Conservation (phyloP, 1,284 basidiomycete genomes). For the Rhodotorula sp. region DNA sequence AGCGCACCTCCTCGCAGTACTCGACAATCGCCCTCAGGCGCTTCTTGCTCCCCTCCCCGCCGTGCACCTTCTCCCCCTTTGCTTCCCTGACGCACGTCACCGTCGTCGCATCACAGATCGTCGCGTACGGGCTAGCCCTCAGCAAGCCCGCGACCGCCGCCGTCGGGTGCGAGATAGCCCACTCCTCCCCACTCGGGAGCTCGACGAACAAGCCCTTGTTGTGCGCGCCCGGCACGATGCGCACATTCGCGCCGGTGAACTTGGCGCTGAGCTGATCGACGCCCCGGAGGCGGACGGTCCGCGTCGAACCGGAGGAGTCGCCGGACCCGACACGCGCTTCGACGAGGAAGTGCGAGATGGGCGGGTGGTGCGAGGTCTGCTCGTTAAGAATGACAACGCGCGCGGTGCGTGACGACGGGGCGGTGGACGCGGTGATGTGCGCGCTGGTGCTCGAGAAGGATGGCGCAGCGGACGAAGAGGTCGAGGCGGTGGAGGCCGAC, state of each 20-base stretch:
- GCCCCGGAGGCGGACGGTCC: slow-evolving; percentile 35
- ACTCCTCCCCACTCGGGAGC: slow-evolving; percentile 64
- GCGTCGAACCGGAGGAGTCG: slow-evolving; percentile 4
- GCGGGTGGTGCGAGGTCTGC: slow-evolving; percentile 82
- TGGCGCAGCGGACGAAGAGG: slow-evolving; percentile 10
- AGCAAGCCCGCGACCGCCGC: slow-evolving; percentile 90
- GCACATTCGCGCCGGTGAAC: slow-evolving; percentile 58
- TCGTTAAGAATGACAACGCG: slow-evolving; percentile 48
- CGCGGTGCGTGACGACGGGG: slow-evolving; percentile 8
- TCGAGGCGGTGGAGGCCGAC: slow-evolving; percentile 4
- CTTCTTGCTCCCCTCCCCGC: slow-evolving; percentile 45
- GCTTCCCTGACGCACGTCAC: slow-evolving; percentile 61
- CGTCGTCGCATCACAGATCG: slow-evolving; percentile 74
- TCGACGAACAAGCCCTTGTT: slow-evolving; percentile 88
- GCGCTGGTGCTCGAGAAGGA: slow-evolving; percentile 13
- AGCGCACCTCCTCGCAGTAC: slow-evolving; percentile 88
- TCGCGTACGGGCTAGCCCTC: slow-evolving; percentile 85
- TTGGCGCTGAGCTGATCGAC: slow-evolving; percentile 89
- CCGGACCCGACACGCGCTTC: slow-evolving; percentile 27
- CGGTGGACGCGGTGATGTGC: not conserved
- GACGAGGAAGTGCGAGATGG: slow-evolving; percentile 86
- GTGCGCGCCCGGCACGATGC: slow-evolving; percentile 75
- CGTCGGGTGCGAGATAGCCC: slow-evolving; percentile 68
- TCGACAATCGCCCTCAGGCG: slow-evolving; percentile 80
- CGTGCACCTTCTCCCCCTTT: slow-evolving; percentile 60